Evolutionary conservation across 2,329 filamentous ascomycete species (phyloP).

Genomic region (Phaeomoniella chlamydospora): DNA sequence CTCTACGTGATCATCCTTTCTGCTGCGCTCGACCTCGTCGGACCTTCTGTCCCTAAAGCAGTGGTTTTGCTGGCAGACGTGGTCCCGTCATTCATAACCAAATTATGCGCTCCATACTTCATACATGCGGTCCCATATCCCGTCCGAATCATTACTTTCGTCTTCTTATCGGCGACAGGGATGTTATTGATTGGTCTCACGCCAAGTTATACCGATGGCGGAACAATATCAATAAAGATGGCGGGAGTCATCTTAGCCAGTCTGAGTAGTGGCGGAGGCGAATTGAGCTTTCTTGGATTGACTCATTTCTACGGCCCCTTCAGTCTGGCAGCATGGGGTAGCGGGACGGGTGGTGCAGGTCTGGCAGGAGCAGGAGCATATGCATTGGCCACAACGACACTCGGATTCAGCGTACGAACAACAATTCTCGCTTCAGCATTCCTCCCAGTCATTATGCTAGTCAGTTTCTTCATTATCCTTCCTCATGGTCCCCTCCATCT

Average conservation of each 20-base stretch:
- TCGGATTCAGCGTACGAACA: conserved; percentile 57
- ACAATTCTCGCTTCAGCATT: conserved; percentile 67
- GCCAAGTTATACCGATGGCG: conserved; percentile 41
- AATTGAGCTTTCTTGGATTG: conserved; percentile 78
- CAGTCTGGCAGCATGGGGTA: conserved; percentile 82
- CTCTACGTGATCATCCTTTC: conserved; percentile 96
- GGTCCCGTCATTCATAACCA: conserved; percentile 74
- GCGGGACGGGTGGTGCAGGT: conserved; percentile 79
- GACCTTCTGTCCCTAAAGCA: conserved; percentile 71
- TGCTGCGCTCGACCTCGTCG: conserved; percentile 87
- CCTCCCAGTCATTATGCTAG: conserved; percentile 63
- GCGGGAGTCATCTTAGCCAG: conserved; percentile 73
- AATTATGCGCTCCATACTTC: conserved; percentile 83
- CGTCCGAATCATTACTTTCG: conserved; percentile 59
- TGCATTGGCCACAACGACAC: conserved; percentile 67
- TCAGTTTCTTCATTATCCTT: conserved; percentile 73
- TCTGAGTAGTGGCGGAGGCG: conserved; percentile 71
- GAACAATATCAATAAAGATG: conserved; percentile 60
- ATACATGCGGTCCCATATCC: conserved; percentile 78
- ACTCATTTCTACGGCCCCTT: conserved; percentile 87
- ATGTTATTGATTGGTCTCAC: conserved; percentile 84
- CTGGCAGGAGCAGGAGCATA: conserved; percentile 79
- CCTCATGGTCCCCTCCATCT: conserved; percentile 52
- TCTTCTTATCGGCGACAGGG: conserved; percentile 59
- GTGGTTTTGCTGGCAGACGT: conserved; percentile 89